Evolutionary conservation across 345 rosid genomes (phyloP).

Genomic region (Citrus inodora): DNA sequence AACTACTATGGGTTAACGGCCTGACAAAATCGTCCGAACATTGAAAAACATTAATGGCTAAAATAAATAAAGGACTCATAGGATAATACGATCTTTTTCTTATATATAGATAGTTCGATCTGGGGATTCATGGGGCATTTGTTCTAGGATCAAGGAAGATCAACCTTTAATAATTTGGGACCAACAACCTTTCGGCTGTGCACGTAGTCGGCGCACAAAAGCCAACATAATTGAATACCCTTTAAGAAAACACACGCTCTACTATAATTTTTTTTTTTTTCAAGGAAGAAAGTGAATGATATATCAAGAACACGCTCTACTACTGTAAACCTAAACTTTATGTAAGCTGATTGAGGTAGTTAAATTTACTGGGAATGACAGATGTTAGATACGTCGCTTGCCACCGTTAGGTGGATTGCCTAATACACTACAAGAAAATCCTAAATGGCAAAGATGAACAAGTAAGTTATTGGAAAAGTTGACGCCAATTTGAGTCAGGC

Average conservation of each 20-base stretch:
- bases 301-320: too few species aligned
- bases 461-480: constrained; percentile 10
- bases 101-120: too few species aligned
- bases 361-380: neutral
- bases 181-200: neutral
- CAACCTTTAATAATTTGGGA: neutral
- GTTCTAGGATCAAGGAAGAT: neutral
- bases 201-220: neutral
- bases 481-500: constrained; percentile 19
- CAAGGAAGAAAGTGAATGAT: too few species aligned
- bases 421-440: neutral
- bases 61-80: too few species aligned
- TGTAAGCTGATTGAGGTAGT: neutral
- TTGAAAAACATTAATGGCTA: too few species aligned
- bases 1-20: too few species aligned
- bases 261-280: neutral
- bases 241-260: neutral
- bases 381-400: neutral
- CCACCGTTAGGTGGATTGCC: neutral
- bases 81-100: too few species aligned
- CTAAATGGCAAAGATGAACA: neutral
- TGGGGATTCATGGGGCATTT: too few species aligned
- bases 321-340: neutral
- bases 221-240: neutral
- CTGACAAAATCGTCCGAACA: too few species aligned